Evolutionary conservation across 768 basidiomycete genomes (phyloP), one percentile per base, ranked within the genome.

Genomic region (Cytidiella melzeri): DNA sequence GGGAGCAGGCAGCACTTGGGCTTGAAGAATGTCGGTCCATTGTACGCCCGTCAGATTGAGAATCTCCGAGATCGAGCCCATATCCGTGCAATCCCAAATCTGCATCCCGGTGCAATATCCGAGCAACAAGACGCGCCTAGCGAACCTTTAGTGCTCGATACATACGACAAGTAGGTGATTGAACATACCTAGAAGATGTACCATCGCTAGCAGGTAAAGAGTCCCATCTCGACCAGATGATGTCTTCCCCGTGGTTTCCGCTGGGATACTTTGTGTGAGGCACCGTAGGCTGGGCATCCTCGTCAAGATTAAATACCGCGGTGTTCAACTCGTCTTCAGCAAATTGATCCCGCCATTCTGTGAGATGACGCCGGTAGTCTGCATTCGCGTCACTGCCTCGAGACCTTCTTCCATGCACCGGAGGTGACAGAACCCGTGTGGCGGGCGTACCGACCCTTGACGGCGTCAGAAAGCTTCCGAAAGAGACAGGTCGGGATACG

Each of bases 71-170:
- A 80, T 70, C 1, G 72, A 56, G 47, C 66, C 75, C 7, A 84
- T 61, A 51, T 76, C 69, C 11, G 75, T 70, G 55, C 77, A 78
- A 55, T 84, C 81, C 81, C 82, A 85, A 18, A 83, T 68, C 58
- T 83, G 77, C 36, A 85, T 57, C 4, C 77, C 75, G 12, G 67
- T 64, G 26, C 59, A 52, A 59, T 83, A 84, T 4, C 73, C 80
- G 13, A 83, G 65, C 44, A 84, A 60, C 10, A 83, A 69, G 5
- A 82, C 55, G 21, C 72, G 68, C 38, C 76, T 75, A 18, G n/a
- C 19, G 26, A 4, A 13, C 19, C 7, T 41, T 41, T 9, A 18
- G 40, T n/a, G 40, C 19, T 10, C 7, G n/a, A n/a, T 41, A 15
- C 9, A 34, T 7, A n/a, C n/a, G n/a, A n/a, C 9, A 28, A 20